These are phyloP conservation scores for Herpotrichia juniperi DNA, from an alignment of 2,329 filamentous ascomycete genomes.

Conservation along the genomic window DNA sequence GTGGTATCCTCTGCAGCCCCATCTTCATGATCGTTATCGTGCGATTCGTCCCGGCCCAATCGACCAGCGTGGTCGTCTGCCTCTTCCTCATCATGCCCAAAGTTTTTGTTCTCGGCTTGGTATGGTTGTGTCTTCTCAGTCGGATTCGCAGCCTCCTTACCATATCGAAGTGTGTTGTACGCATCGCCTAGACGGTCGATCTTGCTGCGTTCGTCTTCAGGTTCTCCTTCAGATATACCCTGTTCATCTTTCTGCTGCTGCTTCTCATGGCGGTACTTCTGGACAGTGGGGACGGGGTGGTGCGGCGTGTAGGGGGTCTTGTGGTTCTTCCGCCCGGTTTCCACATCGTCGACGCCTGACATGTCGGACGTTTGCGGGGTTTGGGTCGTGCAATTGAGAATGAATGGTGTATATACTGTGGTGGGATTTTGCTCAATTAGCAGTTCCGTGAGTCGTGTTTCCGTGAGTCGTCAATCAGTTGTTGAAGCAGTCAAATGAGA, in stretches of 20 bases:
- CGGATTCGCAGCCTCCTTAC: slow-evolving; percentile 30
- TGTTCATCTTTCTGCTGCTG: slow-evolving; percentile 46
- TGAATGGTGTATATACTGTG: background rate
- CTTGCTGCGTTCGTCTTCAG: slow-evolving; percentile 35
- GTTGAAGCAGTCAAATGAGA: background rate
- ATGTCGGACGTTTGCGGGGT: slow-evolving; percentile 24
- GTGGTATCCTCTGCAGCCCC: slow-evolving; percentile 52
- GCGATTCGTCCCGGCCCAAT: slow-evolving; percentile 24
- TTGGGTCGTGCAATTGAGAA: background rate
- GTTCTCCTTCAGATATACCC: slow-evolving; percentile 26
- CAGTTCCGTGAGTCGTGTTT: slow-evolving; percentile 10
- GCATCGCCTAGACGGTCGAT: slow-evolving; percentile 45
- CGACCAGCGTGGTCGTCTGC: slow-evolving; percentile 41
- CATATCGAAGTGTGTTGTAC: slow-evolving; percentile 40
- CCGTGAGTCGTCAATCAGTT: slow-evolving; percentile 8
- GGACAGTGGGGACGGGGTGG: slow-evolving; percentile 54
- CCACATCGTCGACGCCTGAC: slow-evolving; percentile 52
- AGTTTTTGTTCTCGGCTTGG: slow-evolving; percentile 43
- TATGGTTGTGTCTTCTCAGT: slow-evolving; percentile 38
- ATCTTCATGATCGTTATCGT: slow-evolving; percentile 27
- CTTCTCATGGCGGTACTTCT: slow-evolving; percentile 55
- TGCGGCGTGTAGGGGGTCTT: slow-evolving; percentile 51
- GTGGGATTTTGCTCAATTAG: slow-evolving; percentile 15
- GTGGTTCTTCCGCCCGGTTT: slow-evolving; percentile 43
- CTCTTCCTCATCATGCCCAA: slow-evolving; percentile 30